phyloP scores from a whole-genome alignment of 148 eudicot species.

The Nepenthes mirabilis region DNA sequence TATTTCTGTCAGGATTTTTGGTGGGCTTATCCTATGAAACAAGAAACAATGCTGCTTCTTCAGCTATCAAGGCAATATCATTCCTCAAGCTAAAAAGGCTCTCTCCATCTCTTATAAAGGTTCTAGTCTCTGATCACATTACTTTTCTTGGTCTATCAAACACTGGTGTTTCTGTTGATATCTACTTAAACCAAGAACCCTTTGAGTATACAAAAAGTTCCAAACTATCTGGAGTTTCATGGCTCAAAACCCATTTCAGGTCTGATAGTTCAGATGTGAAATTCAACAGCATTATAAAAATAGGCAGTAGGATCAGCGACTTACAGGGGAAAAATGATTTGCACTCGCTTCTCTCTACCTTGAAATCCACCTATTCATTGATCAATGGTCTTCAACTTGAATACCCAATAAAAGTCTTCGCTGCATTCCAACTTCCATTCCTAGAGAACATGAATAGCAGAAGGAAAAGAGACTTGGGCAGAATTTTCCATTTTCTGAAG shows the following conservation, averaged over 20 bases:
- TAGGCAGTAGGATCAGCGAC: conserved; percentile 5
- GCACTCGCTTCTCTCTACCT: conserved; percentile 8
- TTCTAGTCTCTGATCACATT: conserved; percentile 13
- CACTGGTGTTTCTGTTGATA: conserved; percentile 7
- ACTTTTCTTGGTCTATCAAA: conserved; percentile 7
- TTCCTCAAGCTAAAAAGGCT: conserved; percentile 5
- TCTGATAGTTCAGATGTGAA: conserved; percentile 7
- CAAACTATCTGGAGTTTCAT: conserved; percentile 2
- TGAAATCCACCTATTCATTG: conserved; percentile 8
- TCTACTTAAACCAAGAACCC: conserved; percentile 9
- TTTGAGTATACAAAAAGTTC: neutral
- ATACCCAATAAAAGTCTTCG: conserved; percentile 5
- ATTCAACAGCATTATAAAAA: conserved; percentile 3
- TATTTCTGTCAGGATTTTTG: conserved; percentile 9
- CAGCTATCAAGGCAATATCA: conserved; percentile 6
- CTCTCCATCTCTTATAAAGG: conserved; percentile 9
- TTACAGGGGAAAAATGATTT: conserved; percentile 3
- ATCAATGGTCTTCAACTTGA: conserved; percentile 5
- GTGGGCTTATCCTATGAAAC: conserved; percentile 14
- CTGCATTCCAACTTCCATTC: conserved; percentile 6
- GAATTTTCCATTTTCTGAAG: conserved; percentile 4
- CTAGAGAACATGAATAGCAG: conserved; percentile 9
- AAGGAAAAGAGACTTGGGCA: conserved; percentile 6
- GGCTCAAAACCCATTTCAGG: conserved; percentile 10
- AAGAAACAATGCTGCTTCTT: conserved; percentile 5